Conservation (phyloP, 129 eudicot genomes). For the Tanacetum coccineum region DNA sequence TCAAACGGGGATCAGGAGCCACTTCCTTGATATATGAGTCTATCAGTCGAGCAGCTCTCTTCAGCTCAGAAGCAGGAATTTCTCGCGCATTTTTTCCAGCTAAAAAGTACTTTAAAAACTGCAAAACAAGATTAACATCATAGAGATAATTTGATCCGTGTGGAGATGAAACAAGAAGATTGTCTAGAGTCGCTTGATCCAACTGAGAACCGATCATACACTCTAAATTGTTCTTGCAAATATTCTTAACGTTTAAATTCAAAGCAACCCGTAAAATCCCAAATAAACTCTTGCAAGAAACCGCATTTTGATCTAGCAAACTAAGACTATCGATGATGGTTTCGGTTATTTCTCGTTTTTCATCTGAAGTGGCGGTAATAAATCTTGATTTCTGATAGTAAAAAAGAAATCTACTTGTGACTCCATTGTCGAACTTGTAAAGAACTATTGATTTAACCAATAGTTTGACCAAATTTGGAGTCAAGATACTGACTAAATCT, state of each 20-base stretch:
- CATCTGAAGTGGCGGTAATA: constrained; percentile 34
- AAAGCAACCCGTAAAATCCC: constrained; percentile 49
- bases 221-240: constrained; percentile 48
- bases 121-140: constrained; percentile 65
- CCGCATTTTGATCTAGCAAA: constrained; percentile 42
- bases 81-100: constrained; percentile 27
- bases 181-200: constrained; percentile 76
- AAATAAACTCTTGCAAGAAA: constrained; percentile 53
- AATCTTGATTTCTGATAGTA: constrained; percentile 70
- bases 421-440: constrained; percentile 44
- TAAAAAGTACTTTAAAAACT: constrained; percentile 47
- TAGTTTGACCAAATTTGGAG: constrained; percentile 34
- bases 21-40: constrained; percentile 74
- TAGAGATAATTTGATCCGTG: constrained; percentile 37
- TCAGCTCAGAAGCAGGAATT: constrained; percentile 35
- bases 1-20: constrained; percentile 78
- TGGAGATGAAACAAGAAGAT: constrained; percentile 69
- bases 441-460: constrained; percentile 44
- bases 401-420: constrained; percentile 52
- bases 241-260: constrained; percentile 33
- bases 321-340: constrained; percentile 42
- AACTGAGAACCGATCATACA: constrained; percentile 59
- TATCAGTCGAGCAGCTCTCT: constrained; percentile 50
- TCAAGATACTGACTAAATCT: constrained; percentile 44
- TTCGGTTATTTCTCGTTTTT: constrained; percentile 49